Conservation (phyloP, 129 eudicot species). For the Flaveria ramosissima region DNA sequence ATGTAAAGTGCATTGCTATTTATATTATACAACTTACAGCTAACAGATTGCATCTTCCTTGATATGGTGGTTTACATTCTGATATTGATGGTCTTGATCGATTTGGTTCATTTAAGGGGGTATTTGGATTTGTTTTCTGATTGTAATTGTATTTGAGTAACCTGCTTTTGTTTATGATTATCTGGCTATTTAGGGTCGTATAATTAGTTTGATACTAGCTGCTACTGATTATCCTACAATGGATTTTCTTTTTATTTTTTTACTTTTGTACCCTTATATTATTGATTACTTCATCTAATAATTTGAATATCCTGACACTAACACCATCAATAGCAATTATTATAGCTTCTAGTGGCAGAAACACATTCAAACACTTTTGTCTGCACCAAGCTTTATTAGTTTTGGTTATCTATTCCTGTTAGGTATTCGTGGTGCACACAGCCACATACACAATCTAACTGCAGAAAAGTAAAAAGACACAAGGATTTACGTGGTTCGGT, state of each 20-base stretch:
- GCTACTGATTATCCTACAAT: neutral
- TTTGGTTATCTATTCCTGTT: neutral
- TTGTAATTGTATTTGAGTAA: neutral
- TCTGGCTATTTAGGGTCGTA: neutral
- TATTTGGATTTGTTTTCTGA: neutral
- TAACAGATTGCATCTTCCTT: neutral
- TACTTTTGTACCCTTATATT: neutral
- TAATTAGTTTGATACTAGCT: neutral
- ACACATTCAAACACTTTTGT: neutral
- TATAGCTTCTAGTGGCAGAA: neutral
- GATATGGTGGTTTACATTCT: neutral
- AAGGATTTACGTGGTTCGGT: too few relatives aligned
- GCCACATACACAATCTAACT: too few relatives aligned
- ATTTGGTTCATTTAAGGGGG: slow-evolving; percentile 1
- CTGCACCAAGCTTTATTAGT: neutral
- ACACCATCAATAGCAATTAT: neutral
- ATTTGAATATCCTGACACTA: neutral
- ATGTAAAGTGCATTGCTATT: neutral
- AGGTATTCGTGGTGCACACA: too few relatives aligned
- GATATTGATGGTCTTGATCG: neutral
- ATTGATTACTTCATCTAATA: neutral
- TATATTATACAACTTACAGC: neutral
- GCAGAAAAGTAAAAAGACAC: too few relatives aligned
- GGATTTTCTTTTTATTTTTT: neutral
- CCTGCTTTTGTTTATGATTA: slow-evolving; percentile 3